phyloP scores from a whole-genome alignment of 345 rosid genomes.

The Fremontodendron californicum region DNA sequence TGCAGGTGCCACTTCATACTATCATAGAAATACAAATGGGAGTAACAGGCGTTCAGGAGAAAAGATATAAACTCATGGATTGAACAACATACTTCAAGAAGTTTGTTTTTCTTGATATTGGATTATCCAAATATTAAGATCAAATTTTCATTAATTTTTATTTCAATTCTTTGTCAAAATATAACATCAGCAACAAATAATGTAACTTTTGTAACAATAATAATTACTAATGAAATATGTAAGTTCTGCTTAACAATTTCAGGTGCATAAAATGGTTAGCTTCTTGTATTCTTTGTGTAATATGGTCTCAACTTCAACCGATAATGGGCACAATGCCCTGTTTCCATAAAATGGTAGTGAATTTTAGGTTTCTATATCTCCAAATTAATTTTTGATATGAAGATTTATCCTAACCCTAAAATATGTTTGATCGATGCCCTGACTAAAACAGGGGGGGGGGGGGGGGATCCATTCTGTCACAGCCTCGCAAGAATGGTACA shows the following conservation, averaged over 20 bases:
- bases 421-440: neutral
- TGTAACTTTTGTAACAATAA: neutral
- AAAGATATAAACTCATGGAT: constrained; percentile 98
- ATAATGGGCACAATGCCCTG: neutral
- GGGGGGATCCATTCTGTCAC: neutral
- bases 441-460: neutral
- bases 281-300: neutral
- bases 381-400: neutral
- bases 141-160: neutral
- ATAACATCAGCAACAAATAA: constrained; percentile 4
- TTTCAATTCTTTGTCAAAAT: constrained; percentile 22
- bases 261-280: neutral
- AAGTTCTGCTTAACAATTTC: neutral
- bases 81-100: constrained; percentile 21
- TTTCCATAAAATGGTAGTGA: neutral
- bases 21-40: constrained; percentile 99
- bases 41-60: constrained; percentile 97
- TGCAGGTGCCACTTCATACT: constrained; percentile 95
- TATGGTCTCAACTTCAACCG: neutral
- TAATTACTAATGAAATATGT: neutral
- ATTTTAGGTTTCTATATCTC: neutral
- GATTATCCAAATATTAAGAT: neutral
- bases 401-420: neutral
- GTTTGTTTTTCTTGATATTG: neutral
- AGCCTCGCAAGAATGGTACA: neutral